Evolutionary conservation across 805 yeast genomes (phyloP), one percentile per base, ranked within the genome.

Genomic region (Metschnikowia borealis): DNA sequence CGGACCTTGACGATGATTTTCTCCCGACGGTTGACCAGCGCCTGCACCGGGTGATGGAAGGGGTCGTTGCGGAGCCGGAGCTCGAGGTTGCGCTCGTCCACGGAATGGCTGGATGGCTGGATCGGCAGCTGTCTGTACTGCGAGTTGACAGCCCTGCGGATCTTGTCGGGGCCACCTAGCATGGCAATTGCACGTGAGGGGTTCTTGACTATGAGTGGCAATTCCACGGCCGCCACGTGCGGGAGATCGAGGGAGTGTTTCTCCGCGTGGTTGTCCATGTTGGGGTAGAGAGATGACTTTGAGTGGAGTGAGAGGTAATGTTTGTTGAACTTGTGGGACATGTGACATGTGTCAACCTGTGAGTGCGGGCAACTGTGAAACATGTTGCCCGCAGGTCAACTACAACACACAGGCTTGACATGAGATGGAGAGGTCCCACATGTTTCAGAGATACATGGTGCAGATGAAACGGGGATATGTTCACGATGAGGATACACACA

Each of bases 231-330:
- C 4, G 87, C 75, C 21, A 82, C 82, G 57, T 83, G 82, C 7
- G 96, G 94, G 1, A 87, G 75, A 57, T 87, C 94, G 61, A 88
- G 66, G 10, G 86, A 77, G 61, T 77, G 78, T 55, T 77, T 80
- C 43, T 77, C 74, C 1, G 87, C 88, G 26, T 44, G 45, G 15
- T 48, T 44, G 37, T 48, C 51, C 55, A 54, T 55, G 33, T 48
- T 8, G 11, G 29, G 29, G 29, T 8, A 26, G 29, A 8, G 5
- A 10, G 29, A 26, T 26, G 29, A 26, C 29, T 8, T 26, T 26
- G 13, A 8, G 29, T 26, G 29, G 29, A 26, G 29, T 26, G 29
- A 8, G 29, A 26, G 29, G 20, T 18, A 18, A 3, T 18, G 20
- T 18, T n/a, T n/a, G n/a, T n/a, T n/a, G n/a, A n/a, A n/a, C n/a